These are phyloP conservation scores for Penicillium paxilli DNA, from an alignment of 495 filamentous ascomycete species.

Conservation along the genomic window DNA sequence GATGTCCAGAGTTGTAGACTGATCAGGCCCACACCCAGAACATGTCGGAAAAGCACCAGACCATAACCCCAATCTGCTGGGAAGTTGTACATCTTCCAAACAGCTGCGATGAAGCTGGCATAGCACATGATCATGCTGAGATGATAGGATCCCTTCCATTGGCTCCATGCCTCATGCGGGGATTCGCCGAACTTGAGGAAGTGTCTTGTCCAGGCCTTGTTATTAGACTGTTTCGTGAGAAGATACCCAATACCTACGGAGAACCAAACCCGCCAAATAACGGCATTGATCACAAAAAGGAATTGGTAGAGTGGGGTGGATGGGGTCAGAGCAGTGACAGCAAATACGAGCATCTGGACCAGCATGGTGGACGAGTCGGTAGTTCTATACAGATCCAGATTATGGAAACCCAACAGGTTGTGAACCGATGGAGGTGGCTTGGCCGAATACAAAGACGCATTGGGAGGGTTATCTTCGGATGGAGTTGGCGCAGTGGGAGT, in stretches of 20 bases:
- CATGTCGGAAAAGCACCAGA: slow-evolving; percentile 79
- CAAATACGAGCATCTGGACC: slow-evolving; percentile 69
- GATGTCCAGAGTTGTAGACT: slow-evolving; percentile 91
- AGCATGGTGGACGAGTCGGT: slow-evolving; percentile 80
- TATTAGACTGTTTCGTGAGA: slow-evolving; percentile 79
- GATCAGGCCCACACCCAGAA: slow-evolving; percentile 77
- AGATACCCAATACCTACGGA: slow-evolving; percentile 84
- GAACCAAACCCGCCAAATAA: slow-evolving; percentile 88
- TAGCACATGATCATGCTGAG: slow-evolving; percentile 88
- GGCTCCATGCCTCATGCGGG: slow-evolving; percentile 87
- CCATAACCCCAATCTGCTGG: slow-evolving; percentile 85
- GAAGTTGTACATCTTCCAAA: slow-evolving; percentile 92
- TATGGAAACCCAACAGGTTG: slow-evolving; percentile 75
- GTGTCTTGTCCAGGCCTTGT: slow-evolving; percentile 92
- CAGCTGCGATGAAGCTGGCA: slow-evolving; percentile 82
- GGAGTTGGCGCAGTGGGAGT: slow-evolving; percentile 37
- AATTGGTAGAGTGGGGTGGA: slow-evolving; percentile 70
- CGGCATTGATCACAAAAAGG: slow-evolving; percentile 78
- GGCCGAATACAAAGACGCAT: slow-evolving; percentile 39
- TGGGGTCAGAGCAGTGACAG: slow-evolving; percentile 73
- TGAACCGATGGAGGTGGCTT: slow-evolving; percentile 67
- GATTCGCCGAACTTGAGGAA: slow-evolving; percentile 96
- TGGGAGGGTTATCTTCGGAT: slow-evolving; percentile 38
- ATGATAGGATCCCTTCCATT: slow-evolving; percentile 97
- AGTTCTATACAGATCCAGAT: slow-evolving; percentile 82